Percentiles rank a stretch among this genome's conserved stretches.
phyloP scores from a whole-genome alignment of 106 monocot genomes.

The Dioscorea dumetorum region DNA sequence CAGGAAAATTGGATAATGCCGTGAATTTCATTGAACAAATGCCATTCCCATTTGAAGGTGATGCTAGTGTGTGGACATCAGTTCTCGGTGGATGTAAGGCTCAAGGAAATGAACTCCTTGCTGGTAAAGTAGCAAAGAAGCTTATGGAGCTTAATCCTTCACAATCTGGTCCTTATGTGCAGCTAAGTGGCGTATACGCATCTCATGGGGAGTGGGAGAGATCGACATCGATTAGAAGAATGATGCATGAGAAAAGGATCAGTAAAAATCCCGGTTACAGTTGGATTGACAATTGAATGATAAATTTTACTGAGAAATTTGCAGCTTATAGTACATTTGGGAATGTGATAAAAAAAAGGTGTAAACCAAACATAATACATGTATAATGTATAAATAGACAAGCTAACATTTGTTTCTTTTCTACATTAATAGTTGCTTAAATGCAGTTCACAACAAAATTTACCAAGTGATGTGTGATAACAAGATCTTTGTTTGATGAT shows the following conservation, averaged over 20 bases:
- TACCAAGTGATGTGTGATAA: too few relatives aligned
- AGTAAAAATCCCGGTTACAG: conserved; percentile 45
- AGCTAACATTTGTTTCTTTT: too few relatives aligned
- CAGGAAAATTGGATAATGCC: conserved; percentile 45
- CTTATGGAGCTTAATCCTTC: conserved; percentile 25
- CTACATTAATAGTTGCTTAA: too few relatives aligned
- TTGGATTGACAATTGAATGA: conserved; percentile 32
- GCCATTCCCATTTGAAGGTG: conserved; percentile 48
- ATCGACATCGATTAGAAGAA: conserved; percentile 21
- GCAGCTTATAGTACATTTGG: too few relatives aligned
- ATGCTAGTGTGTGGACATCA: conserved; percentile 55
- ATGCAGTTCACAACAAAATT: too few relatives aligned
- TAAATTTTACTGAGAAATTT: not conserved
- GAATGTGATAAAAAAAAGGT: too few relatives aligned
- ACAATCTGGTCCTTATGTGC: conserved; percentile 34
- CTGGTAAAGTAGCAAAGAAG: conserved; percentile 21
- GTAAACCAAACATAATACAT: too few relatives aligned
- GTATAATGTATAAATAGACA: too few relatives aligned
- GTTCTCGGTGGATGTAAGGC: conserved; percentile 64
- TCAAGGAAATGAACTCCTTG: conserved; percentile 27
- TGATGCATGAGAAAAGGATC: conserved; percentile 35
- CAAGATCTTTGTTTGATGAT: too few relatives aligned
- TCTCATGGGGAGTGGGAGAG: conserved; percentile 39
- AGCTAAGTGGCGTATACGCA: conserved; percentile 36
- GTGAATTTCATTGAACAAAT: conserved; percentile 43